Conservation (phyloP, 306 rosid species). For the Bauhinia variegata region DNA sequence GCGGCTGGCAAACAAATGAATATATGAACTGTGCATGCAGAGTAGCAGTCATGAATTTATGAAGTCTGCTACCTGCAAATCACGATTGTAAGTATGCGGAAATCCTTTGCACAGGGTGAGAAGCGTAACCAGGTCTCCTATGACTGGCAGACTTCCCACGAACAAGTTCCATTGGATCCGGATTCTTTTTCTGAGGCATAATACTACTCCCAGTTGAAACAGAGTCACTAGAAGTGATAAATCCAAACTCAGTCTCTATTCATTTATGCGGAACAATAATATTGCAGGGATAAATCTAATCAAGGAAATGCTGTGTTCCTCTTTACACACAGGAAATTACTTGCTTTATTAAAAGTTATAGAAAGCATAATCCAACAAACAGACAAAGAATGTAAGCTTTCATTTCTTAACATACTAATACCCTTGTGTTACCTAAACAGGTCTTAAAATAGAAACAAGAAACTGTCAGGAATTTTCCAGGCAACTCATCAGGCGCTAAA, state of each 20-base stretch:
- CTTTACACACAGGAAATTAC: too few relatives aligned
- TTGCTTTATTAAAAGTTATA: too few relatives aligned
- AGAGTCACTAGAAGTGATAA: slow-evolving; percentile 84
- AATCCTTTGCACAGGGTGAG: slow-evolving; percentile 96
- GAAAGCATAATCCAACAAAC: too few relatives aligned
- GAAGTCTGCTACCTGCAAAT: slow-evolving; percentile 73
- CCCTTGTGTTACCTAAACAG: too few relatives aligned
- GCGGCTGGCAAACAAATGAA: slow-evolving; percentile 18
- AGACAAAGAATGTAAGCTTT: too few relatives aligned
- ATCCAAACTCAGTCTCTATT: slow-evolving; percentile 66
- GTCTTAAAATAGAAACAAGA: too few relatives aligned
- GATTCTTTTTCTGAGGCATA: slow-evolving; percentile 99
- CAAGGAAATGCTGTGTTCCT: too few relatives aligned
- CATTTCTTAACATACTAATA: too few relatives aligned
- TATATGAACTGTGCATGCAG: not conserved
- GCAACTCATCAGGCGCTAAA: too few relatives aligned
- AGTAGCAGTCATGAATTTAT: not conserved
- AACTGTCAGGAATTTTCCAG: too few relatives aligned
- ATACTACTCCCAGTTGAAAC: slow-evolving; percentile 98
- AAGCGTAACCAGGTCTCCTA: slow-evolving; percentile 87
- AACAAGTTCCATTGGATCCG: slow-evolving; percentile 99
- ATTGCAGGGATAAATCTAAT: too few relatives aligned
- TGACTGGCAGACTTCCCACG: slow-evolving; percentile 94
- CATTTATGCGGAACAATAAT: too few relatives aligned
- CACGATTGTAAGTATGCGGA: slow-evolving; percentile 96